Evolutionary conservation across 768 basidiomycete species (phyloP).

Genomic region (Tricholomella constricta): DNA sequence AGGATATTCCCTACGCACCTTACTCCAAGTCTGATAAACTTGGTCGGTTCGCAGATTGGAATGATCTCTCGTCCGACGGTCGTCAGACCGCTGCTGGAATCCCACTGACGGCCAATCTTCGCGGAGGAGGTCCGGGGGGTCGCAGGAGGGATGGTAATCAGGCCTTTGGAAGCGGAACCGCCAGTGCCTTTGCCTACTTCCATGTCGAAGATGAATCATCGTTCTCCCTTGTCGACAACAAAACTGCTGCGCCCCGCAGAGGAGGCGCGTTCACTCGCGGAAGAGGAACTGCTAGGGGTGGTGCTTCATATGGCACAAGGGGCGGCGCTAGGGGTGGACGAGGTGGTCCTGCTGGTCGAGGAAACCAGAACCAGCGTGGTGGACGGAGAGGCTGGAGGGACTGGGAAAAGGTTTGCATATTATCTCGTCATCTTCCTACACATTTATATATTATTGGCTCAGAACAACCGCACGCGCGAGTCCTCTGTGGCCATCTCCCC

Average conservation of each 20-base stretch:
- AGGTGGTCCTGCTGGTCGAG: conserved; percentile 46
- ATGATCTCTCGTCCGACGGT: conserved; percentile 69
- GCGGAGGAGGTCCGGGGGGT: conserved; percentile 51
- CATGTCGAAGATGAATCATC: conserved; percentile 97
- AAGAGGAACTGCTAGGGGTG: conserved; percentile 54
- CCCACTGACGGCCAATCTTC: conserved; percentile 47
- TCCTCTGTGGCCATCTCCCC: conserved; percentile 91
- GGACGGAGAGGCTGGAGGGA: conserved; percentile 85
- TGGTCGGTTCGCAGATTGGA: conserved; percentile 98
- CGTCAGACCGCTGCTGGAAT: conserved; percentile 57
- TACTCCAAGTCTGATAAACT: conserved; percentile 99
- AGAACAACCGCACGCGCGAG: conserved; percentile 86
- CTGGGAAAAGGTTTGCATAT: conserved; percentile 81
- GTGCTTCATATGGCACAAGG: conserved; percentile 40
- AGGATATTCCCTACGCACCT: conserved; percentile 97
- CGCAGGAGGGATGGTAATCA: conserved; percentile 77
- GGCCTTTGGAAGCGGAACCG: conserved; percentile 87
- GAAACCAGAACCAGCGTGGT: conserved; percentile 49
- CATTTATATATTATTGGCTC: conserved; percentile 15
- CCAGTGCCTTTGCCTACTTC: conserved; percentile 94
- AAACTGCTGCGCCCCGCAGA: conserved; percentile 66
- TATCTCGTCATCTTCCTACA: neutral
- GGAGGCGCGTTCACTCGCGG: conserved; percentile 68
- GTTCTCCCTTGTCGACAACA: conserved; percentile 95
- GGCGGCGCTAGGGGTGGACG: conserved; percentile 49